Evolutionary conservation across 495 filamentous ascomycete genomes (phyloP), one percentile per base, ranked within the genome.

Genomic region (Cercophora sp.): DNA sequence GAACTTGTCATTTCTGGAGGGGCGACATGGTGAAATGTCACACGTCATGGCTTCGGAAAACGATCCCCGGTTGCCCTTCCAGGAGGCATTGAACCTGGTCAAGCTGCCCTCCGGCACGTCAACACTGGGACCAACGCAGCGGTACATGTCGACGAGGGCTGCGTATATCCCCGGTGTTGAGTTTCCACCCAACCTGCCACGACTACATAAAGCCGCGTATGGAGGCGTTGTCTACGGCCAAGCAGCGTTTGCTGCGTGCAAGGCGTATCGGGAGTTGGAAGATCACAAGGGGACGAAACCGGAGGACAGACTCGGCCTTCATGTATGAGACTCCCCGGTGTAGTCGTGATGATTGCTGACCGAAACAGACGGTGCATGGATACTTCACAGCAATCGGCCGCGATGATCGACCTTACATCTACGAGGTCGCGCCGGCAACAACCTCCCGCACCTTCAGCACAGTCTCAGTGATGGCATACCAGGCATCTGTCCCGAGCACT

Each of bases 181-280:
- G 2, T 4, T 51, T 15, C 15, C 20, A n/a, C 22, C 37, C 11
- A n/a, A 18, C 10, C 27, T 51, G 35, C 55, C 54, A 8, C 27
- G 18, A 11, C 20, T 39, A 2, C 60, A 62, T 43, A 44, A 50
- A 4, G 66, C 63, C 1, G 76, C 78, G 9, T 86, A 74, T 58
- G 85, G 85, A 6, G 85, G 83, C 0, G 82, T 86, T 68, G 85
- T 87, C 5, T 88, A 83, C 54, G 78, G 79, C 2, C 85, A 89
- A 57, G 73, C 81, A 0, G 81, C 76, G 5, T 75, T 83, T 64
- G 83, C 82, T 0, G 84, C 79, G 10, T 80, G 76, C 4, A 74
- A 76, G 11, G 75, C 83, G 50, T 56, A 53, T 55, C 36, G 48
- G 5, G 68, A 70, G 29, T 74, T 79, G 1, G 67, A 65, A 31